Evolutionary conservation across 306 rosid genomes (phyloP), one percentile per base, ranked within the genome.

Genomic region (Lotus japonicus): DNA sequence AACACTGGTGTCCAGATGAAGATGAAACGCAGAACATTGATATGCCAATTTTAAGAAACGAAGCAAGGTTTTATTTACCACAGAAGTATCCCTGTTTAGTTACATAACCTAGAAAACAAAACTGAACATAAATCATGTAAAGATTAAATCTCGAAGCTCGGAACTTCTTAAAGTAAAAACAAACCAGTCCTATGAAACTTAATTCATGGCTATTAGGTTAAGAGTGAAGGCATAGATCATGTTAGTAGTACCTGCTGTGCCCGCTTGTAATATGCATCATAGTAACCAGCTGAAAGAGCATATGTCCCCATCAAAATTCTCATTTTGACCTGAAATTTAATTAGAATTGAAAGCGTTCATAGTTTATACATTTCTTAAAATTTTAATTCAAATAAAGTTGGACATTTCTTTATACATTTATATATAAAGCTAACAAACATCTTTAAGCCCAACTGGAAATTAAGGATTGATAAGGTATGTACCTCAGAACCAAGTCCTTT

Each of bases 261-360:
- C 2, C 95, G 95, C 80, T 94, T 94, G 89, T 94, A 90, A 81
- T 86, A 94, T 68, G 97, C 97, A 81, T 94, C 99, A 83, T 94
- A 94, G 79, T 94, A 94, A 79, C 97, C 99, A 58, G 99, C 96
- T 39, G 99, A 94, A 78, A 94, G 99, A 28, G 95, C 96, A 81
- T 94, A 94, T 19, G 97, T 88, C 64, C 99, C 99, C 73, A 80
- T 88, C 77, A 94, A 82, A 77, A 94, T 90, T 83, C 99, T 94
- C 97, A 83, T 88, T 85, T 94, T 94, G 78, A 94, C 97, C 99
- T 94, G 83, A 84, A 66, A 74, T 49, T 57, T 42, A 66, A 36
- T 45, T 16, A 50, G 52, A 31, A 58, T 58, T 49, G 28, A 60
- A 64, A 33, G 57, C 44, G n/a, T n/a, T n/a, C n/a, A n/a, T n/a